A percentile compares a stretch with the other conserved stretches of the same genome.
Evolutionary conservation across 768 basidiomycete genomes (phyloP).

Genomic region (Suillus clintonianus): DNA sequence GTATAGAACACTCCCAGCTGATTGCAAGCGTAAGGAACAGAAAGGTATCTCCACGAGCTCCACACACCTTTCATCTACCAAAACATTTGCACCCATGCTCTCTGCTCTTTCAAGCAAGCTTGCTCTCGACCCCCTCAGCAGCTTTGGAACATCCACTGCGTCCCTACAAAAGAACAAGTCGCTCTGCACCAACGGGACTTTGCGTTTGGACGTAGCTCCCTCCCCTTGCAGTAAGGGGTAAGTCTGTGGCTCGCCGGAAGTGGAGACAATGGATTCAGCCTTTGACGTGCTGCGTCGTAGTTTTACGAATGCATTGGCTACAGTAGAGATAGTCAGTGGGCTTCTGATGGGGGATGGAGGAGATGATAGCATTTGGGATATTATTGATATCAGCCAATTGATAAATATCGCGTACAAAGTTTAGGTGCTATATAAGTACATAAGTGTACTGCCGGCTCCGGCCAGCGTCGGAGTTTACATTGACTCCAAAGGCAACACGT

Average conservation of each 20-base stretch:
- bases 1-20: constrained; percentile 70
- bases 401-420: neutral
- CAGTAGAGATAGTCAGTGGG: constrained; percentile 30
- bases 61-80: constrained; percentile 72
- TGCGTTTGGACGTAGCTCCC: constrained; percentile 24
- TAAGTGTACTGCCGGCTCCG: neutral
- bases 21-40: constrained; percentile 1
- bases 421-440: neutral
- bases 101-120: constrained; percentile 52
- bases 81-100: constrained; percentile 54
- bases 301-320: constrained; percentile 58
- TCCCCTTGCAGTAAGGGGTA: constrained; percentile 34
- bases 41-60: neutral
- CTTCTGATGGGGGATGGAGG: constrained; percentile 23
- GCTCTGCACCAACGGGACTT: constrained; percentile 34
- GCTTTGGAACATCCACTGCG: constrained; percentile 59
- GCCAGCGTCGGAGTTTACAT: constrained; percentile 5
- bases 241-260: constrained; percentile 41
- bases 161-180: constrained; percentile 60
- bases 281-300: constrained; percentile 41
- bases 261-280: constrained; percentile 32
- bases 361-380: constrained; percentile 19
- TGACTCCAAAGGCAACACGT: neutral
- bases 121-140: constrained; percentile 57
- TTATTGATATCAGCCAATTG: neutral